Base-by-base conservation (phyloP, 202 grass and related monocot genomes). In the Digitaria exilis region DNA sequence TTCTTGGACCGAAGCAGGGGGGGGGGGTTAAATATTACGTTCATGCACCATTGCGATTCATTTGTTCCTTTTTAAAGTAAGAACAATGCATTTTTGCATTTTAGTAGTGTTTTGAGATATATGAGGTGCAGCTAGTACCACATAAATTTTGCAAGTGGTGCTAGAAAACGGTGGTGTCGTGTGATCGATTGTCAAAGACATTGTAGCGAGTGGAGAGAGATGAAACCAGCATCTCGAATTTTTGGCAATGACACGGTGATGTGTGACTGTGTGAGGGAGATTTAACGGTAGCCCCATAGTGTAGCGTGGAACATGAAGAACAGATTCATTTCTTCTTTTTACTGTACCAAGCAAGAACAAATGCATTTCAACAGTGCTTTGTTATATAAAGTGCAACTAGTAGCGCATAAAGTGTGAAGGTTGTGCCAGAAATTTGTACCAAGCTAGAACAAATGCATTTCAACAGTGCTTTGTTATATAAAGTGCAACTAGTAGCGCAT, bases 161-260 rank as follows among this genome's bases (percentile, higher is more conserved):
- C 9, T 64, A 32, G 39, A 22, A 22, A 70, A 44, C 4, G 39
- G 15, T 0, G 16, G 18, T 12, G 54, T 37, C 16, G 49, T 9
- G n/a, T n/a, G n/a, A n/a, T n/a, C n/a, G 51, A 42, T 75, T 41
- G 32, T 5, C 3, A 2, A 37, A 7, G 5, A 75, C 9, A 74
- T 0, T 2, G 5, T 0, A 7, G 18, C 7, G 9, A 6, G 3
- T 1, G 2, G 1, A 10, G 49, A 22, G 64, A 32, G 28, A n/a
- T n/a, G 48, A 26, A 12, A n/a, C 4, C 1, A 3, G 19, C 3
- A 22, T n/a, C n/a, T n/a, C n/a, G n/a, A n/a, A n/a, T n/a, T n/a
- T n/a, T n/a, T n/a, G n/a, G n/a, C n/a, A n/a, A n/a, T n/a, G n/a
- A n/a, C n/a, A n/a, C n/a, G n/a, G n/a, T n/a, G n/a, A n/a, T n/a